A percentile compares a stretch with the other conserved stretches of the same genome.
Evolutionary conservation across 345 rosid species (phyloP).

Genomic region (Eucalyptus pauciflora): DNA sequence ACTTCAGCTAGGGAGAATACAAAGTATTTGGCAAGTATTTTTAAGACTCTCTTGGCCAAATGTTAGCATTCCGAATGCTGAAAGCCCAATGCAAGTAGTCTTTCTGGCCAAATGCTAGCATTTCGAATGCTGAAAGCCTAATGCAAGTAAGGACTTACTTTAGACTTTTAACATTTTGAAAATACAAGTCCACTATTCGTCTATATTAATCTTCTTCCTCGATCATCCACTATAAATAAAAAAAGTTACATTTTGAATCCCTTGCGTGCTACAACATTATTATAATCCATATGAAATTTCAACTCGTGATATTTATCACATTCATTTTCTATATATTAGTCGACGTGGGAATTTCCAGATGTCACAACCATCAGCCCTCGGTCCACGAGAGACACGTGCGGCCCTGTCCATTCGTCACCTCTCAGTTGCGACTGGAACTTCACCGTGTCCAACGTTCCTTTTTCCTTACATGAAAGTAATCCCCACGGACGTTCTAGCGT

Average conservation of each 20-base stretch:
- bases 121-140: rapidly evolving
- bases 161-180: too few species aligned
- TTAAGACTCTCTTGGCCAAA: too few species aligned
- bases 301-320: too few species aligned
- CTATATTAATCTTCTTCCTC: too few species aligned
- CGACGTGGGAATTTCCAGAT: too few species aligned
- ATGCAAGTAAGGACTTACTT: rapidly evolving
- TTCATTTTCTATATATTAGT: too few species aligned
- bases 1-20: rapidly evolving
- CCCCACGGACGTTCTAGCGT: not conserved
- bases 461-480: not conserved
- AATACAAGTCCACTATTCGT: too few species aligned
- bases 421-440: not conserved
- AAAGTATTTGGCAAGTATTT: too few species aligned
- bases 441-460: not conserved
- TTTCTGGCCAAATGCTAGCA: too few species aligned
- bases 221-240: rapidly evolving
- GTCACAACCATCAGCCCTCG: not conserved
- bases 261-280: too few species aligned
- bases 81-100: rapidly evolving
- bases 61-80: rapidly evolving
- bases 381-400: not conserved
- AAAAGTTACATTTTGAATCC: too few species aligned
- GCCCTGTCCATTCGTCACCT: not conserved
- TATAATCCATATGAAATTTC: too few species aligned